Percentiles rank a stretch among this genome's conserved stretches.
Conservation (phyloP, 768 basidiomycete species). For the Lactarius pseudohatsudake region DNA sequence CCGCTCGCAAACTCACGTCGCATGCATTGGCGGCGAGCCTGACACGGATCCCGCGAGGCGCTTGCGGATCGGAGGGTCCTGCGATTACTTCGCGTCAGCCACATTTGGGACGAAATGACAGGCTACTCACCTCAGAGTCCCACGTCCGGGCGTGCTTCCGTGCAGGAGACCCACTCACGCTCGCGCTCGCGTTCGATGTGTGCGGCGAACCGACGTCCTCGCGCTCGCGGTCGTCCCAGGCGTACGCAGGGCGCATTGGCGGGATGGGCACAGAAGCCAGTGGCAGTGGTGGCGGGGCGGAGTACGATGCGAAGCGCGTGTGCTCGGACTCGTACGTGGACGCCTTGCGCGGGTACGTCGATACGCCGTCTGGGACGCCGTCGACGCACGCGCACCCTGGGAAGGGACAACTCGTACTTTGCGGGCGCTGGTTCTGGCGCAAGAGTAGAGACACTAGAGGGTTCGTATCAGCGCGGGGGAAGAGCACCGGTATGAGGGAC, state of each 20-base stretch:
- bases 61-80: conserved; percentile 25
- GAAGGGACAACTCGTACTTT: conserved; percentile 20
- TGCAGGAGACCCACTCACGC: conserved; percentile 20
- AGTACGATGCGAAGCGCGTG: conserved; percentile 20
- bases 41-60: conserved; percentile 21
- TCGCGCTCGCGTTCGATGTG: conserved; percentile 24
- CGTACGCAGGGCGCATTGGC: conserved; percentile 26
- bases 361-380: conserved; percentile 14
- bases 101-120: neutral
- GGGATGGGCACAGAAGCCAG: neutral
- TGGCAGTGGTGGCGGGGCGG: conserved; percentile 11
- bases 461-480: neutral
- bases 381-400: conserved; percentile 20
- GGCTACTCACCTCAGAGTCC: conserved; percentile 23
- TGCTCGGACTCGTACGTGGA: conserved; percentile 22
- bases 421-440: conserved; percentile 27
- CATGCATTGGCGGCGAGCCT: conserved; percentile 19
- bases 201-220: conserved; percentile 25
- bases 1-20: conserved; percentile 8
- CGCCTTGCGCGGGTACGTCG: conserved; percentile 26
- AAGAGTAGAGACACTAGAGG: conserved; percentile 24
- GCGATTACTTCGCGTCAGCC: neutral
- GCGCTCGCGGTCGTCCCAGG: conserved; percentile 28
- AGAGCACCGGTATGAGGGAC: neutral
- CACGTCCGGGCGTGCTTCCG: conserved; percentile 29